phyloP scores from a whole-genome alignment of 208 protist species.

The Leishmania arabica region DNA sequence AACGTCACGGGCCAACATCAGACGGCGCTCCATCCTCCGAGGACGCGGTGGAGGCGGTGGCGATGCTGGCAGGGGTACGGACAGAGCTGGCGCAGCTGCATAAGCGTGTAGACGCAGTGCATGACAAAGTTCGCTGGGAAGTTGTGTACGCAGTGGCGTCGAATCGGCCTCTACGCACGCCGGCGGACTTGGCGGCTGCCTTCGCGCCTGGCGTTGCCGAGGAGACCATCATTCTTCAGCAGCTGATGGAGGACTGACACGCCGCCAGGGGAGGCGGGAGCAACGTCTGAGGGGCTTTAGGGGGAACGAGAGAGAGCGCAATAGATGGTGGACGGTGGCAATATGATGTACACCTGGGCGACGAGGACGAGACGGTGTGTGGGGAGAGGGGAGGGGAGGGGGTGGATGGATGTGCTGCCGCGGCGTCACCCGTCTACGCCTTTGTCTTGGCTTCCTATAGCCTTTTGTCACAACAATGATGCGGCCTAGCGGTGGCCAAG shows the following conservation, averaged over 20 bases:
- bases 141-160: constrained; percentile 60
- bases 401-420: not conserved
- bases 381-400: not conserved
- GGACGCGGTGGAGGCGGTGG: not conserved
- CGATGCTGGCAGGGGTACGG: not conserved
- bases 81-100: constrained; percentile 12
- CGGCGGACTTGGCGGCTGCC: constrained; percentile 53
- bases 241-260: constrained; percentile 52
- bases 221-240: constrained; percentile 77
- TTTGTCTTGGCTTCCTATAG: not conserved
- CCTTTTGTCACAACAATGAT: not conserved
- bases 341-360: not conserved
- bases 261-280: not conserved
- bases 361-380: not conserved
- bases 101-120: constrained; percentile 19
- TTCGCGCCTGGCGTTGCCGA: constrained; percentile 63
- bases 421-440: not conserved
- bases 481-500: not conserved
- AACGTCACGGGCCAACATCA: not conserved
- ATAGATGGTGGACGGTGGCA: not conserved
- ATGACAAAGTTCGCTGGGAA: constrained; percentile 52
- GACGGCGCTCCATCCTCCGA: not conserved
- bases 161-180: constrained; percentile 49
- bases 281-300: not conserved
- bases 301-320: not conserved